Evolutionary conservation across 257 asterid genomes (phyloP), one percentile per base, ranked within the genome.

Genomic region (Schizonepeta tenuifolia): DNA sequence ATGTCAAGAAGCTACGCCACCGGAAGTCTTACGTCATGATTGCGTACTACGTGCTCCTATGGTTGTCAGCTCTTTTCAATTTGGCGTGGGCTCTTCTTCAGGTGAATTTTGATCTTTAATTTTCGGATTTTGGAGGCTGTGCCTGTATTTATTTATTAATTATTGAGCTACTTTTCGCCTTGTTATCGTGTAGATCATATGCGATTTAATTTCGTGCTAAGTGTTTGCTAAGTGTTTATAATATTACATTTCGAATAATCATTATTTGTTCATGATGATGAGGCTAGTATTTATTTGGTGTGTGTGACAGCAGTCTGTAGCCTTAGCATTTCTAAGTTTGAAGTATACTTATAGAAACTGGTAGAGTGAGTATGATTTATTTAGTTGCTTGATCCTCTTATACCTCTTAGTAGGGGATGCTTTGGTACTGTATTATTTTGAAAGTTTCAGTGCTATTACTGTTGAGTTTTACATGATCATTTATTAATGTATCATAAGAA

Each of bases 41-140:
- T 75, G 90, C 96, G 75, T 89, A 88, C 85, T 89, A 91, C 71
- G 90, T 79, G 20, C 89, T 94, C 51, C 83, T 94, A 6, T 94
- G 97, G 97, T 14, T 81, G 43, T 79, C 98, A 20, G 87, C 96
- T 74, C 80, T 94, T 65, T 83, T 91, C 51, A 90, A 89, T 77
- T 83, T 91, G 50, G 86, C 88, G 7, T 94, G 96, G 98, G 86
- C 93, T 71, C 76, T 79, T 74, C 87, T 91, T 77, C 98, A 94
- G 96, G 98, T 94, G 12, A 20, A 56, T 24, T 65, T 69, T 69
- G 15, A 3, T 62, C 53, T 65, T 56, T 55, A 1, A 9, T 43
- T 71, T 65, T 71, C 44, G 6, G 51, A 47, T 64, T 63, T 26
- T 63, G 12, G 11, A 24, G 73, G 20, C n/a, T n/a, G 24, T 33